phyloP scores from a whole-genome alignment of 106 monocot genomes.

The Agapanthus africanus region DNA sequence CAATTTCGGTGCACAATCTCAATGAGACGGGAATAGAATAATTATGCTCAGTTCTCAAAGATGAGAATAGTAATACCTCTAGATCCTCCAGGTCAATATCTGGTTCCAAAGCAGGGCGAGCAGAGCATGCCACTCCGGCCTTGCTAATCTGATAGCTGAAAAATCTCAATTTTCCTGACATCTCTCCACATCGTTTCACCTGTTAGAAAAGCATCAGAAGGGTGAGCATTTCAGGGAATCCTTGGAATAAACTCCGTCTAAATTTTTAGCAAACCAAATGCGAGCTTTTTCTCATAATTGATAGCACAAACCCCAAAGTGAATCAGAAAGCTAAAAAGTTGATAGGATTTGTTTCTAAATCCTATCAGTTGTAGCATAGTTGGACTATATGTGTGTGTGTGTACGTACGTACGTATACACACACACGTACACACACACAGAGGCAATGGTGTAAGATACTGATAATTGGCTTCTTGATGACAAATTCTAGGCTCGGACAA shows the following conservation, averaged over 20 bases:
- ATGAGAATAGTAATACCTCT: conserved; percentile 41
- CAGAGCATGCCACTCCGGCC: conserved; percentile 40
- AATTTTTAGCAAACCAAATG: too few relatives aligned
- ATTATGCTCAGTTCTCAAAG: background rate
- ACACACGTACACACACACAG: too few relatives aligned
- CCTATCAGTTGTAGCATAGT: too few relatives aligned
- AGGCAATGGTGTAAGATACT: too few relatives aligned
- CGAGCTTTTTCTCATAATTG: background rate
- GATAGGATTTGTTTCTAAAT: too few relatives aligned
- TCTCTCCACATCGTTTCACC: conserved; percentile 93
- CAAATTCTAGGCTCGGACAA: background rate
- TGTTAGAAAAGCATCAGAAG: conserved; percentile 16
- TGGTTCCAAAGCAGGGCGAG: conserved; percentile 49
- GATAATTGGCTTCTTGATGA: background rate
- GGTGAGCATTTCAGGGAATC: too few relatives aligned
- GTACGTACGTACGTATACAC: too few relatives aligned
- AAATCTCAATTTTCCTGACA: conserved; percentile 85
- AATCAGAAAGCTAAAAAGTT: too few relatives aligned
- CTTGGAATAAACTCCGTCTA: too few relatives aligned
- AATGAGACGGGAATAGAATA: background rate
- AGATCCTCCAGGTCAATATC: conserved; percentile 75
- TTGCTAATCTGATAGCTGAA: conserved; percentile 82
- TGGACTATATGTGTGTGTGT: too few relatives aligned
- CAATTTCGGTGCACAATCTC: background rate
- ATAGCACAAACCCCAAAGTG: background rate